phyloP scores from a whole-genome alignment of 108 stramenopile genomes.

The Cyclotella sp. region DNA sequence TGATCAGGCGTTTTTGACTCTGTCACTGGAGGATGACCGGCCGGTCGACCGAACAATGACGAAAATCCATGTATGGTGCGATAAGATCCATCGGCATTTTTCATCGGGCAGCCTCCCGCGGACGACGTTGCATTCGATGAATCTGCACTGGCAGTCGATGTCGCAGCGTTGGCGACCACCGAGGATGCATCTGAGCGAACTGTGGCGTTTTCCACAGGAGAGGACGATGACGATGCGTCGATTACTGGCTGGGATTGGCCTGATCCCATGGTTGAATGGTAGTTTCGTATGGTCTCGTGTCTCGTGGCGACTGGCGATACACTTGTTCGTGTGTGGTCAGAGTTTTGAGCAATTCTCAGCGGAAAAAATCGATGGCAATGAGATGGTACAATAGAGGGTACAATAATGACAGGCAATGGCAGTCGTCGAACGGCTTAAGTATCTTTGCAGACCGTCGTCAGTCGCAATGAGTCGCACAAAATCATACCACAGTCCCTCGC shows the following conservation, averaged over 20 bases:
- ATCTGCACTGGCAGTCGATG: not conserved
- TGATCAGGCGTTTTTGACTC: not conserved
- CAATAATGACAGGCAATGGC: too few species aligned
- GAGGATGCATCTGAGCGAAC: not conserved
- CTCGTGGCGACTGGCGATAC: not conserved
- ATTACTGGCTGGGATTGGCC: constrained; percentile 42
- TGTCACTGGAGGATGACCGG: constrained; percentile 1
- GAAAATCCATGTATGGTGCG: constrained; percentile 48
- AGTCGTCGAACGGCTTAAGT: too few species aligned
- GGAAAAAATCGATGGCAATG: too few species aligned
- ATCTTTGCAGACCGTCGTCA: too few species aligned
- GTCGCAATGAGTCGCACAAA: too few species aligned
- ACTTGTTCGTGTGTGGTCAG: not conserved
- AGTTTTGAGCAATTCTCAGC: too few species aligned
- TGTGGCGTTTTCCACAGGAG: not conserved
- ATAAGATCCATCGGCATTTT: constrained; percentile 47
- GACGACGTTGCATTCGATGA: not conserved
- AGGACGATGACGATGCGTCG: constrained; percentile 11
- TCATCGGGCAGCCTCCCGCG: constrained; percentile 53
- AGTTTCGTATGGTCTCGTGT: not conserved
- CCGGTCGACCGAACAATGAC: constrained; percentile 34
- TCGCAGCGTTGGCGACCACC: not conserved
- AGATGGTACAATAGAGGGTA: too few species aligned
- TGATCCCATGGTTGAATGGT: constrained; percentile 43
- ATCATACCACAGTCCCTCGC: too few species aligned